Conservation (phyloP, 2,329 filamentous ascomycete species). For the Fusarium pilosicola region DNA sequence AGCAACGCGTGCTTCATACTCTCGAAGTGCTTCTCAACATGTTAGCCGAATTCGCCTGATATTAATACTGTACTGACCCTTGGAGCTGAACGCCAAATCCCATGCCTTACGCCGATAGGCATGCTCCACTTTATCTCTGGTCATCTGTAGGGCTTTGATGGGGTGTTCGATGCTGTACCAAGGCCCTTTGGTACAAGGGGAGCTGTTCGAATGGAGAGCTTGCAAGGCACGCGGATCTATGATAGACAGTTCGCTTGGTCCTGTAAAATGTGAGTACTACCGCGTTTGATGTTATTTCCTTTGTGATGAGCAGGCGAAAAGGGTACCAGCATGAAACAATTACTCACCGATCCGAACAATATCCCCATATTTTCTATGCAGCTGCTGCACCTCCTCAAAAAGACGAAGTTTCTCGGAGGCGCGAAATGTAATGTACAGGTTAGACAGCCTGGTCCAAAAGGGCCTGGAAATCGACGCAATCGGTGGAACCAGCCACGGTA, state of each 20-base stretch:
- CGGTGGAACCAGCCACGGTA: background rate
- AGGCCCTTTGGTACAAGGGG: background rate
- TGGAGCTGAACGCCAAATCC: background rate
- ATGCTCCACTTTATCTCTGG: background rate
- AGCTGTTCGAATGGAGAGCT: background rate
- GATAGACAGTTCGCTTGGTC: background rate
- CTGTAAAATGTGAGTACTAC: background rate
- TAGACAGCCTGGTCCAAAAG: background rate
- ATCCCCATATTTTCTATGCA: background rate
- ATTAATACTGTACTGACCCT: rapidly evolving
- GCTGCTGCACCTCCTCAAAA: background rate
- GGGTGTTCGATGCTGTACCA: background rate
- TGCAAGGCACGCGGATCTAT: background rate
- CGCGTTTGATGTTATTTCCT: background rate
- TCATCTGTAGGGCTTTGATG: background rate
- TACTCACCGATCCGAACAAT: background rate
- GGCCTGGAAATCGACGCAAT: background rate
- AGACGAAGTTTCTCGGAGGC: background rate
- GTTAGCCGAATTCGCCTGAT: background rate
- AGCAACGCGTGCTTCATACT: background rate
- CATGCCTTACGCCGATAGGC: background rate
- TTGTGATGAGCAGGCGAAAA: background rate
- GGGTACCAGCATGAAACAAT: background rate
- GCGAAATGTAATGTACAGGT: background rate
- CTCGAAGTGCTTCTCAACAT: background rate